A percentile compares a stretch with the other conserved stretches of the same genome.
These are phyloP conservation scores for Penicillium daleae DNA, from an alignment of 495 filamentous ascomycete species.

Conservation along the genomic window DNA sequence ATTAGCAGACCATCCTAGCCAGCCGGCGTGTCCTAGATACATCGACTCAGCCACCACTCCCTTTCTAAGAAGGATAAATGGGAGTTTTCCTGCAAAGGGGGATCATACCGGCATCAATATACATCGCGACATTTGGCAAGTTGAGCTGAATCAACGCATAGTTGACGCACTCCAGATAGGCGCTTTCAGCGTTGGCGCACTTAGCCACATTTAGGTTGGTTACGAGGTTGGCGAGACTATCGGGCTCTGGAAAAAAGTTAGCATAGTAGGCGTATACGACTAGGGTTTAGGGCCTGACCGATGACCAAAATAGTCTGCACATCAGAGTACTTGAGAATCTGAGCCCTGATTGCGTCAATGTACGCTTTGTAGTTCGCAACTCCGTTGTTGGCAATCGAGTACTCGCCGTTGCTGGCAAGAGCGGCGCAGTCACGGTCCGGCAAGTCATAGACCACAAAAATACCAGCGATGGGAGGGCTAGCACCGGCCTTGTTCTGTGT, in stretches of 20 bases:
- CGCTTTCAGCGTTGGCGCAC: constrained; percentile 63
- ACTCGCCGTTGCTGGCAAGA: constrained; percentile 76
- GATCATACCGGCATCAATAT: constrained; percentile 70
- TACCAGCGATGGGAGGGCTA: constrained; percentile 48
- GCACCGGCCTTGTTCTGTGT: constrained; percentile 58
- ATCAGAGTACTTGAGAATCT: constrained; percentile 36
- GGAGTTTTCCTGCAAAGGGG: too few relatives aligned
- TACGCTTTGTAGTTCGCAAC: constrained; percentile 70
- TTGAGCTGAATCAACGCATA: constrained; percentile 75
- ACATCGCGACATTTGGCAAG: constrained; percentile 80
- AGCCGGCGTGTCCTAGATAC: constrained; percentile 56
- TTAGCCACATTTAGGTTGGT: constrained; percentile 69
- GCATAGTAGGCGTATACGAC: constrained; percentile 33
- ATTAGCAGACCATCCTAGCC: constrained; percentile 84
- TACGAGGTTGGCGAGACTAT: constrained; percentile 79
- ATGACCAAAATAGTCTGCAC: constrained; percentile 51
- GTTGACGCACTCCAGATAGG: constrained; percentile 70
- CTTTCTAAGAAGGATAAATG: too few relatives aligned
- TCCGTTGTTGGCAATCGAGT: constrained; percentile 60
- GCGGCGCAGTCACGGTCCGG: constrained; percentile 80
- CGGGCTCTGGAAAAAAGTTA: constrained; percentile 69
- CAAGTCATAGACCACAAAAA: constrained; percentile 76
- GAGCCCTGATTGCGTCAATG: constrained; percentile 60
- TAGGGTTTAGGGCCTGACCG: constrained; percentile 38
- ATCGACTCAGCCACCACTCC: too few relatives aligned